phyloP scores from a whole-genome alignment of 2,329 filamentous ascomycete species.

The Volutella citrinella region DNA sequence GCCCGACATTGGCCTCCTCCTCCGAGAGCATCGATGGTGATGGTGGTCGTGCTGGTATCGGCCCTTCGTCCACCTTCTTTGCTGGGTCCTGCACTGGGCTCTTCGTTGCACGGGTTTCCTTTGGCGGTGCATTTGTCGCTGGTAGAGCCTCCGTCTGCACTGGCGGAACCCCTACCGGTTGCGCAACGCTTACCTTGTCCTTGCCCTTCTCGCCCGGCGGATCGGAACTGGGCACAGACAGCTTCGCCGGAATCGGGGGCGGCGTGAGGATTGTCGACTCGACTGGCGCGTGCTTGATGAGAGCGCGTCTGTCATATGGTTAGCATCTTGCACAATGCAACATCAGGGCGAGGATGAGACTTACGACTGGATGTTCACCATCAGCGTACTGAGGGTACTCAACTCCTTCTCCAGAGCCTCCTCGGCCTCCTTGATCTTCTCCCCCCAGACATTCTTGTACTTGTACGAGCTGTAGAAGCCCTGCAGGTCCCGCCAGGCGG shows the following conservation, averaged over 20 bases:
- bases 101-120: too few relatives aligned
- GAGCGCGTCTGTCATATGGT: slow-evolving; percentile 19
- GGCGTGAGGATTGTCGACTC: slow-evolving; percentile 13
- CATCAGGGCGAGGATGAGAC: slow-evolving; percentile 1
- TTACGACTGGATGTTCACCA: slow-evolving; percentile 33
- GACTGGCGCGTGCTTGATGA: slow-evolving; percentile 26
- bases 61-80: neutral
- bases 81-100: neutral
- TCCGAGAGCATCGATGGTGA: slow-evolving; percentile 3
- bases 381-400: slow-evolving; percentile 23
- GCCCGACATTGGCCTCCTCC: slow-evolving; percentile 9
- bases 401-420: slow-evolving; percentile 27
- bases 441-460: slow-evolving; percentile 30
- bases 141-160: too few relatives aligned
- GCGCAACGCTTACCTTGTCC: too few relatives aligned
- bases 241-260: slow-evolving; percentile 13
- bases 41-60: slow-evolving; percentile 2
- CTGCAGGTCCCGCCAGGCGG: slow-evolving; percentile 19
- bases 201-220: too few relatives aligned
- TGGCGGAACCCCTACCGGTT: too few relatives aligned
- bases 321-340: neutral
- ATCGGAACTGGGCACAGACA: neutral
- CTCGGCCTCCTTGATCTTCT: slow-evolving; percentile 29
- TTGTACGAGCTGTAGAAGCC: slow-evolving; percentile 33
- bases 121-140: too few relatives aligned